Base-by-base conservation (phyloP, 2,329 filamentous ascomycete species). In the Sporothrix brasiliensis region DNA sequence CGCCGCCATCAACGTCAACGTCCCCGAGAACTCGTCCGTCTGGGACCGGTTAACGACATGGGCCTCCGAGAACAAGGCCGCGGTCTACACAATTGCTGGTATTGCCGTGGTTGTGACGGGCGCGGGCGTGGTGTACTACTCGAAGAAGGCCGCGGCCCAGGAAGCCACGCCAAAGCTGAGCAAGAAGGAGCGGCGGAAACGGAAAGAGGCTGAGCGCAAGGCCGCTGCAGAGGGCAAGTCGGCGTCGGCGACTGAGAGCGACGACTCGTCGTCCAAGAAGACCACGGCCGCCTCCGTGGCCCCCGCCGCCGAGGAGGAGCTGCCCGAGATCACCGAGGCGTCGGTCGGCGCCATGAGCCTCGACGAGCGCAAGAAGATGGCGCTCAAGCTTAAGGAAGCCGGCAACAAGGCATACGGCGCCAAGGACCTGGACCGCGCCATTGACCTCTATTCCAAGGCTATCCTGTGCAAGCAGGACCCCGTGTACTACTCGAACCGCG, bases 401-500 rank as follows among this genome's bases (percentile, higher is more conserved):
- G 95, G 95, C 72, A 99, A 99, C 86, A 96, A 95, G 83, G 93
- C 95, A 9, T 99, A 97, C 78, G 93, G 93, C 72, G 89, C 90
- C 75, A 98, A 97, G 83, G 92, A 97, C 77, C 97, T 97, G 83
- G 91, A 93, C 81, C 89, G 88, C 77, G 95, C 95, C 75, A 99
- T 99, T 78, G 91, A 94, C 4, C 89, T 99, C 49, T 99, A 99
- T 83, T 92, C 92, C 75, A 92, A 97, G 83, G 95, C 95, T 67
- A 97, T 99, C 76, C 84, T 98, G 67, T 98, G 95, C 90, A 97
- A 95, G 83, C 91, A 94, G 71, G 95, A 99, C 78, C 93, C 95
- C 44, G 94, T 99, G 79, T 99, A 95, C 86, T 99, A 96, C 87
- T 98, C 95, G 74, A 99, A 99, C 86, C 91, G 95, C 76, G 95